phyloP scores from a whole-genome alignment of 2,329 filamentous ascomycete genomes.

The Trichoderma harzianum region DNA sequence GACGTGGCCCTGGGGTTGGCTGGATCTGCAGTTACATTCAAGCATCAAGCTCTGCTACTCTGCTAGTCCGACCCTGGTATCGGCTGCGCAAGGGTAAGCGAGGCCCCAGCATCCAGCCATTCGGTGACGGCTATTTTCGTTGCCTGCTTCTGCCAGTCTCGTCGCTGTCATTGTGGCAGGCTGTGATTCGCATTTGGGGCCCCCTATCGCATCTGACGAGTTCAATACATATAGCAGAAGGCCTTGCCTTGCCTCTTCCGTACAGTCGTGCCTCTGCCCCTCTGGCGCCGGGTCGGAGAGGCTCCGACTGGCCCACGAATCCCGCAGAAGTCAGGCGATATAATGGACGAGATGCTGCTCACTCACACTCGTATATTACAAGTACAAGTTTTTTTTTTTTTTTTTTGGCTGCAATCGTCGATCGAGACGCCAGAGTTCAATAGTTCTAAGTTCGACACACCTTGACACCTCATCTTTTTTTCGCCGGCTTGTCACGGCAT shows the following conservation, averaged over 20 bases:
- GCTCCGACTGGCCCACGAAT: constrained; percentile 6
- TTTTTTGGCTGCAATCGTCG: neutral
- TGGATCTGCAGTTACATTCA: constrained; percentile 10
- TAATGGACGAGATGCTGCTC: neutral
- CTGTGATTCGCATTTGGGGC: constrained; percentile 6
- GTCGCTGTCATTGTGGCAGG: constrained; percentile 5
- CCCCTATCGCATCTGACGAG: neutral
- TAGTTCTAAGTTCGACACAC: neutral
- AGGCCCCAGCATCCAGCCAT: constrained; percentile 1
- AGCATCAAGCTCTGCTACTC: neutral
- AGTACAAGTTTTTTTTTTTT: neutral
- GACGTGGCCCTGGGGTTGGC: neutral
- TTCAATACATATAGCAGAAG: neutral
- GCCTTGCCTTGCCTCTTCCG: neutral
- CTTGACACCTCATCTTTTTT: neutral
- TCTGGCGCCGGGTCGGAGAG: neutral
- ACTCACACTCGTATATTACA: neutral
- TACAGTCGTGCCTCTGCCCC: neutral
- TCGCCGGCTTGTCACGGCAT: neutral
- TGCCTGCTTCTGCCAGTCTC: neutral
- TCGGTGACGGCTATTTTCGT: neutral
- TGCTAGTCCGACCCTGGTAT: neutral
- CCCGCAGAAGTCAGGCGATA: neutral
- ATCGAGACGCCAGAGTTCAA: neutral
- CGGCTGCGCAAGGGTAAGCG: constrained; percentile 8